These are phyloP conservation scores for Alternaria viburni DNA, from an alignment of 2,329 filamentous ascomycete species.

Conservation along the genomic window DNA sequence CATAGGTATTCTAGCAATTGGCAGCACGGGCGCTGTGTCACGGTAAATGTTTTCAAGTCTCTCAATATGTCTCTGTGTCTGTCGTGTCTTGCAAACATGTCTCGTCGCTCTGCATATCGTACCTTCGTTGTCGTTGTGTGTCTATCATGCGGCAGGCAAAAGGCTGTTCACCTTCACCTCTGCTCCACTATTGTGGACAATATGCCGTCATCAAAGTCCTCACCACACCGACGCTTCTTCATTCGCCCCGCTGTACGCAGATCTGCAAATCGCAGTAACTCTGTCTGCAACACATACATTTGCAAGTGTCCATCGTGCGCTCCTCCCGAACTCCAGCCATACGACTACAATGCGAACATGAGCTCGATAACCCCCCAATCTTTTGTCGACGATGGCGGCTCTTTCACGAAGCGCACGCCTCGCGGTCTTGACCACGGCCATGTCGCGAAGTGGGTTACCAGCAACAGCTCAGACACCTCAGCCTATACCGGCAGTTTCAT, in stretches of 20 bases:
- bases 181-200: not conserved
- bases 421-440: slow-evolving; percentile 2
- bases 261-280: not conserved
- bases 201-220: slow-evolving; percentile 4
- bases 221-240: slow-evolving; percentile 1
- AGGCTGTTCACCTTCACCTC: slow-evolving; percentile 6
- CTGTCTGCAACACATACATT: not conserved
- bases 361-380: slow-evolving; percentile 24
- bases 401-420: slow-evolving; percentile 24
- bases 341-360: slow-evolving; percentile 8
- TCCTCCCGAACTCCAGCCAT: not conserved
- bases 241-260: slow-evolving; percentile 3
- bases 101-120: not conserved
- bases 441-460: slow-evolving; percentile 18
- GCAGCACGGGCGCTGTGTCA: slow-evolving; percentile 12
- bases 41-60: slow-evolving; percentile 4
- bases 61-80: not conserved
- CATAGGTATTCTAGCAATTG: slow-evolving; percentile 21
- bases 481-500: slow-evolving; percentile 34
- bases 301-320: not conserved
- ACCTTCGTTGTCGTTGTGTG: not conserved
- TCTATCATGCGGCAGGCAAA: not conserved
- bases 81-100: not conserved
- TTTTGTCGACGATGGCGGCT: slow-evolving; percentile 32
- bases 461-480: slow-evolving; percentile 11